phyloP scores from a whole-genome alignment of 2,329 filamentous ascomycete genomes.

The Pseudocercospora pini-densiflorae region DNA sequence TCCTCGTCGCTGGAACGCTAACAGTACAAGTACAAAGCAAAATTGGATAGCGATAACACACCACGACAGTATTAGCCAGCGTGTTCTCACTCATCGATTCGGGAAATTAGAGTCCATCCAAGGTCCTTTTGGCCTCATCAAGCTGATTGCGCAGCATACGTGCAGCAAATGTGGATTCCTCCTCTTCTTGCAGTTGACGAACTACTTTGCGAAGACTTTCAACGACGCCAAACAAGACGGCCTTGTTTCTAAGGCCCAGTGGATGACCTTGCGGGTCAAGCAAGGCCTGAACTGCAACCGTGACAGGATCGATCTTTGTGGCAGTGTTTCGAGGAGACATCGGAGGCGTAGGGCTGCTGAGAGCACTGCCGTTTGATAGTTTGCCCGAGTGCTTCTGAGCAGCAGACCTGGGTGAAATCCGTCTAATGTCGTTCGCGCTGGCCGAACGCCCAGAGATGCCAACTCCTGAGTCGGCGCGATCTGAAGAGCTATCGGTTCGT shows the following conservation, averaged over 20 bases:
- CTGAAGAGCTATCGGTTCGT: slow-evolving; percentile 29
- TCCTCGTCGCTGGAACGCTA: slow-evolving; percentile 6
- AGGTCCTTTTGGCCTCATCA: slow-evolving; percentile 72
- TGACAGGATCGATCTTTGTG: slow-evolving; percentile 43
- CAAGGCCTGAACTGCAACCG: slow-evolving; percentile 45
- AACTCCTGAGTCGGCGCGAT: slow-evolving; percentile 40
- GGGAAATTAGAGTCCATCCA: slow-evolving; percentile 61
- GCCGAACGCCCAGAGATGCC: slow-evolving; percentile 35
- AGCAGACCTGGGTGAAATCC: slow-evolving; percentile 27
- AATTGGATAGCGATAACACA: background rate
- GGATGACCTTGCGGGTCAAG: slow-evolving; percentile 44
- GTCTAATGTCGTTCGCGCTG: slow-evolving; percentile 28
- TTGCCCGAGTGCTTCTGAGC: slow-evolving; percentile 16
- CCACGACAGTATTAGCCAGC: background rate
- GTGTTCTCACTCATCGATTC: too few relatives aligned
- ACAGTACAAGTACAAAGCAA: background rate
- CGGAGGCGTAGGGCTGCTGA: slow-evolving; percentile 18
- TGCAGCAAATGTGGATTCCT: slow-evolving; percentile 59
- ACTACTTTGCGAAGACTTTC: slow-evolving; percentile 61
- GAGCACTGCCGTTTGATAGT: slow-evolving; percentile 14
- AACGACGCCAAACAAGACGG: slow-evolving; percentile 55
- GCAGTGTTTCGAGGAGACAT: slow-evolving; percentile 24
- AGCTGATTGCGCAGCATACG: slow-evolving; percentile 71
- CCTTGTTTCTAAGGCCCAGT: slow-evolving; percentile 60
- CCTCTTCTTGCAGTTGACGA: slow-evolving; percentile 51